A percentile compares a stretch with the other conserved stretches of the same genome.
phyloP scores from a whole-genome alignment of 2,329 filamentous ascomycete genomes.

The Sarocladium kiliense region DNA sequence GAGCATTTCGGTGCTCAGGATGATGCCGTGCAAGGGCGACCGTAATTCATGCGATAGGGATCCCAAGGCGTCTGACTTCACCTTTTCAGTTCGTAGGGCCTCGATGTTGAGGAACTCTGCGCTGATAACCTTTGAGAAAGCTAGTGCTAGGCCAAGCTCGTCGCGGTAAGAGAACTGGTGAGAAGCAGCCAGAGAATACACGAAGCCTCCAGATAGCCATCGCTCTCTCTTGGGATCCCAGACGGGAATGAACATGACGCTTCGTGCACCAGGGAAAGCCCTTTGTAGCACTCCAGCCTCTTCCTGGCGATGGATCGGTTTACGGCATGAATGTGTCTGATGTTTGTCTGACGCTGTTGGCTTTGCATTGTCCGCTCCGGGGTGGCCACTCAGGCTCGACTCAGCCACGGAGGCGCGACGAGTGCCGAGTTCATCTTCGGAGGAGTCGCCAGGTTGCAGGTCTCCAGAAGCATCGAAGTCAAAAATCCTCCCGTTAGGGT shows the following conservation, averaged over 20 bases:
- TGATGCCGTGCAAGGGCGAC: slow-evolving; percentile 55
- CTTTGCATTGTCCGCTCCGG: no score
- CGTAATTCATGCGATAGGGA: slow-evolving; percentile 58
- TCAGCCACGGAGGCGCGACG: no score
- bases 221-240: slow-evolving; percentile 40
- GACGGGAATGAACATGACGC: slow-evolving; percentile 41
- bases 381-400: no score
- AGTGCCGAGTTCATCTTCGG: slow-evolving; percentile 15
- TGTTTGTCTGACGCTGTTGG: no score
- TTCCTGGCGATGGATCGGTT: slow-evolving; percentile 7
- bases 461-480: slow-evolving; percentile 35
- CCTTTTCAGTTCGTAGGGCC: slow-evolving; percentile 31
- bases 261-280: slow-evolving; percentile 37
- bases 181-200: slow-evolving; percentile 39
- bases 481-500: slow-evolving; percentile 42
- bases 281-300: slow-evolving; percentile 25
- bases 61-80: slow-evolving; percentile 54
- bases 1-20: slow-evolving; percentile 48
- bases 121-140: slow-evolving; percentile 51
- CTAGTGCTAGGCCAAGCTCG: slow-evolving; percentile 46
- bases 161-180: slow-evolving; percentile 39
- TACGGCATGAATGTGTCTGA: no score
- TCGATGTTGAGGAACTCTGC: slow-evolving; percentile 46
- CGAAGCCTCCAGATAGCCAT: slow-evolving; percentile 45
- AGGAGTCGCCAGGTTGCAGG: slow-evolving; percentile 24